Percentiles rank a stretch among this genome's conserved stretches.
Conservation (phyloP, 2,329 filamentous ascomycete genomes). For the Exophiala phaeomuriformis region DNA sequence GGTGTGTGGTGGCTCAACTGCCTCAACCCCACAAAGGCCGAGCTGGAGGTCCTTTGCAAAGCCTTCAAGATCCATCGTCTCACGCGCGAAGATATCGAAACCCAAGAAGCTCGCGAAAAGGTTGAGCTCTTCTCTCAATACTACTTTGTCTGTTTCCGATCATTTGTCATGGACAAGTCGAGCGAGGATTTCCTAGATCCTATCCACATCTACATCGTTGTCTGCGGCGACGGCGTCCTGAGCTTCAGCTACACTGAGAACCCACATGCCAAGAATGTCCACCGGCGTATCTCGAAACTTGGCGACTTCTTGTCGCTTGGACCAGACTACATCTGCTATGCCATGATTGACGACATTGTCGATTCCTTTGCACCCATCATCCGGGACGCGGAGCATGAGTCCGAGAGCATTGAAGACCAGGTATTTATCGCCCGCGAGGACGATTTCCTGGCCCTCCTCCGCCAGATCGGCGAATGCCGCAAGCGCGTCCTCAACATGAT, state of each 20-base stretch:
- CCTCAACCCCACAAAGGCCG: conserved; percentile 79
- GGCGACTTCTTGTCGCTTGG: conserved; percentile 93
- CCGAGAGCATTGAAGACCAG: conserved; percentile 88
- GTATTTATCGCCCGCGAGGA: conserved; percentile 88
- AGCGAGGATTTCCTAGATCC: conserved; percentile 82
- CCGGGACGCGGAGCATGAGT: conserved; percentile 74
- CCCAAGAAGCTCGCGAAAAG: conserved; percentile 93
- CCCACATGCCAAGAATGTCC: conserved; percentile 77
- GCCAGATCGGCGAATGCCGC: conserved; percentile 79
- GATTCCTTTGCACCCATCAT: conserved; percentile 91
- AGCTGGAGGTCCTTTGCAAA: conserved; percentile 79
- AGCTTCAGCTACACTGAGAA: conserved; percentile 92
- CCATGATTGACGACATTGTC: conserved; percentile 96
- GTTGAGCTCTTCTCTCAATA: conserved; percentile 96
- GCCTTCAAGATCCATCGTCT: conserved; percentile 93
- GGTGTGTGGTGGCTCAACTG: conserved; percentile 99
- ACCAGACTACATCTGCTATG: conserved; percentile 98
- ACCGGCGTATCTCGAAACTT: conserved; percentile 82
- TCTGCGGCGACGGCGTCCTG: conserved; percentile 89
- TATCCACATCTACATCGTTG: conserved; percentile 92
- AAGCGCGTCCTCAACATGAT: conserved; percentile 93
- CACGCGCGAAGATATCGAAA: conserved; percentile 92
- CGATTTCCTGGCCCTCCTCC: conserved; percentile 79
- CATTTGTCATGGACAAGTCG: conserved; percentile 76
- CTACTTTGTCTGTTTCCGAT: conserved; percentile 96